Conservation (phyloP, 1,284 basidiomycete genomes). For the Heterobasidion annosum region DNA sequence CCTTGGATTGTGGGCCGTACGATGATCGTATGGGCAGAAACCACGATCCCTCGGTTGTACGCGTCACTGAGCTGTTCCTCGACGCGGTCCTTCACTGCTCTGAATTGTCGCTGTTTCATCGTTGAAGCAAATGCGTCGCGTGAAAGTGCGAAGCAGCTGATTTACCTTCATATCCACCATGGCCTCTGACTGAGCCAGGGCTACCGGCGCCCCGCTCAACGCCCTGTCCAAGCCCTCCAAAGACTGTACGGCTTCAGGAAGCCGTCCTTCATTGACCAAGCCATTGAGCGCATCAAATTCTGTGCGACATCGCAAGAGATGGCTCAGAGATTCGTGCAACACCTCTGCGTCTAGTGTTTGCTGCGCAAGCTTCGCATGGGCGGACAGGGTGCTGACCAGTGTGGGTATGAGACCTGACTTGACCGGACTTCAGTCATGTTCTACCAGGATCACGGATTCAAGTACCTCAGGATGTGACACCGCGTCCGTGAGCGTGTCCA, state of each 20-base stretch:
- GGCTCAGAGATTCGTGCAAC: constrained; percentile 37
- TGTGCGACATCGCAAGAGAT: constrained; percentile 40
- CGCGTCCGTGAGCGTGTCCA: constrained; percentile 38
- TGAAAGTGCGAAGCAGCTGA: background rate
- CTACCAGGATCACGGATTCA: constrained; percentile 5
- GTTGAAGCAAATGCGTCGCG: background rate
- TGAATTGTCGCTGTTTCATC: constrained; percentile 37
- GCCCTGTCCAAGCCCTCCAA: constrained; percentile 32
- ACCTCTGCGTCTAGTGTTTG: constrained; percentile 44
- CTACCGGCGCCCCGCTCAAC: constrained; percentile 39
- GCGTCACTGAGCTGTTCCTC: constrained; percentile 69
- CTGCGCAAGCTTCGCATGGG: constrained; percentile 54
- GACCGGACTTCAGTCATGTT: constrained; percentile 8
- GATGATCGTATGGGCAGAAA: constrained; percentile 38
- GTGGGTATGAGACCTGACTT: constrained; percentile 61
- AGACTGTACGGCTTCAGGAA: constrained; percentile 48
- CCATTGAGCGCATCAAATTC: constrained; percentile 29
- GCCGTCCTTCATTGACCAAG: constrained; percentile 43
- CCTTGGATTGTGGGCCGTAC: constrained; percentile 50
- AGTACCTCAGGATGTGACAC: constrained; percentile 53
- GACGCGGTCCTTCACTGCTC: constrained; percentile 43
- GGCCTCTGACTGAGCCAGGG: constrained; percentile 41
- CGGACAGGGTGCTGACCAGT: constrained; percentile 38
- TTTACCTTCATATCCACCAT: constrained; percentile 49
- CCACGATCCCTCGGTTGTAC: constrained; percentile 45